Evolutionary conservation across 2,329 filamentous ascomycete genomes (phyloP).

Genomic region (Emydomyces testavorans): DNA sequence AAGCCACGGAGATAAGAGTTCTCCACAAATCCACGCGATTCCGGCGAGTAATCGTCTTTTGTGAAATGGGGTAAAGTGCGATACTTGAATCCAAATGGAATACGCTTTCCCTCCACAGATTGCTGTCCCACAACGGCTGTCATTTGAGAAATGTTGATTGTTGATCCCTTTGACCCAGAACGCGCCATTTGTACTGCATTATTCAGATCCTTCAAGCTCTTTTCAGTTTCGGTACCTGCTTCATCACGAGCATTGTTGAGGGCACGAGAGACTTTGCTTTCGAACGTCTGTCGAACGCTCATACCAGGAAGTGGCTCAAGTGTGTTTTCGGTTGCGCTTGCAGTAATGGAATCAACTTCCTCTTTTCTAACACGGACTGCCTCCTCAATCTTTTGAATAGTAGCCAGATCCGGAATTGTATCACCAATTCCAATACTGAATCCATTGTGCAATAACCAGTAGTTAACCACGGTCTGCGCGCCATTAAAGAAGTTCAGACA

Average conservation of each 20-base stretch:
- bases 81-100: conserved; percentile 98
- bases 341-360: conserved; percentile 64
- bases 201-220: conserved; percentile 88
- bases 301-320: conserved; percentile 93
- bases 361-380: conserved; percentile 73
- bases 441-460: conserved; percentile 92
- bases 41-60: conserved; percentile 96
- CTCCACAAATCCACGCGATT: conserved; percentile 94
- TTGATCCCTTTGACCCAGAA: conserved; percentile 95
- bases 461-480: conserved; percentile 85
- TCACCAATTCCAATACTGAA: conserved; percentile 98
- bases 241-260: conserved; percentile 93
- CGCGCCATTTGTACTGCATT: conserved; percentile 94
- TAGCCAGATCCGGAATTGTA: conserved; percentile 79
- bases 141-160: conserved; percentile 99
- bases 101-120: conserved; percentile 95
- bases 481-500: conserved; percentile 95
- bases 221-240: conserved; percentile 82
- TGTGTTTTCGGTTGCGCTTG: conserved; percentile 67
- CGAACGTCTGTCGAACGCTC: conserved; percentile 96
- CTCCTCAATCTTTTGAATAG: conserved; percentile 71
- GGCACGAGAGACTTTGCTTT: conserved; percentile 89
- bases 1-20: conserved; percentile 95
- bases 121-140: conserved; percentile 95
- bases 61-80: conserved; percentile 94